These are phyloP conservation scores for Acorus calamus DNA, from an alignment of 106 monocot genomes.

Conservation along the genomic window DNA sequence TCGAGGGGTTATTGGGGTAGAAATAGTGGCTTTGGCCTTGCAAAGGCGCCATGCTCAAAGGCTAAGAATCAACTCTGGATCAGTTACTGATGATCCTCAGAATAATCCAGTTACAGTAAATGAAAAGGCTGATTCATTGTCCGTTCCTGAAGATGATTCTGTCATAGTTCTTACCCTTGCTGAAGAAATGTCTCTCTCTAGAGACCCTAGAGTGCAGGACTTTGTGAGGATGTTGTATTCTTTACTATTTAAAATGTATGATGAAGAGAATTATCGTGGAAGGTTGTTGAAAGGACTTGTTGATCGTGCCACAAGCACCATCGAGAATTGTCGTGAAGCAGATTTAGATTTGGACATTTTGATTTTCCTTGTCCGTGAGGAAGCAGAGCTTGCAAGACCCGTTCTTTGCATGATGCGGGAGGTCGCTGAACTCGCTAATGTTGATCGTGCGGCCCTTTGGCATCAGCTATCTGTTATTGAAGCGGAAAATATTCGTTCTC, in stretches of 20 bases:
- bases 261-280: constrained; percentile 54
- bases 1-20: constrained; percentile 48
- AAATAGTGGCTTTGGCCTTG: constrained; percentile 64
- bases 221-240: constrained; percentile 91
- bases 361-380: constrained; percentile 73
- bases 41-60: constrained; percentile 63
- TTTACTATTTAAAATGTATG: constrained; percentile 79
- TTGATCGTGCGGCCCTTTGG: constrained; percentile 80
- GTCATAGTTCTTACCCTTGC: constrained; percentile 55
- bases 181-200: constrained; percentile 71
- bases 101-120: constrained; percentile 21
- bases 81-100: constrained; percentile 27
- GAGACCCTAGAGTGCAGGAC: constrained; percentile 55
- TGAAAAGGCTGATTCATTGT: constrained; percentile 28
- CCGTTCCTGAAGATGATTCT: constrained; percentile 59
- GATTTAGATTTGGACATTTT: constrained; percentile 90
- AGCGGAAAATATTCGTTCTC: constrained; percentile 63
- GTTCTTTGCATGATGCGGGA: constrained; percentile 80
- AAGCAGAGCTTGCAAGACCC: constrained; percentile 62
- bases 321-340: constrained; percentile 45
- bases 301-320: constrained; percentile 64
- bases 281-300: constrained; percentile 81
- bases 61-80: constrained; percentile 22
- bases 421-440: constrained; percentile 59
- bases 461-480: constrained; percentile 69